Evolutionary conservation across 768 basidiomycete genomes (phyloP).

Genomic region (Leucosporidium creatinivorum): DNA sequence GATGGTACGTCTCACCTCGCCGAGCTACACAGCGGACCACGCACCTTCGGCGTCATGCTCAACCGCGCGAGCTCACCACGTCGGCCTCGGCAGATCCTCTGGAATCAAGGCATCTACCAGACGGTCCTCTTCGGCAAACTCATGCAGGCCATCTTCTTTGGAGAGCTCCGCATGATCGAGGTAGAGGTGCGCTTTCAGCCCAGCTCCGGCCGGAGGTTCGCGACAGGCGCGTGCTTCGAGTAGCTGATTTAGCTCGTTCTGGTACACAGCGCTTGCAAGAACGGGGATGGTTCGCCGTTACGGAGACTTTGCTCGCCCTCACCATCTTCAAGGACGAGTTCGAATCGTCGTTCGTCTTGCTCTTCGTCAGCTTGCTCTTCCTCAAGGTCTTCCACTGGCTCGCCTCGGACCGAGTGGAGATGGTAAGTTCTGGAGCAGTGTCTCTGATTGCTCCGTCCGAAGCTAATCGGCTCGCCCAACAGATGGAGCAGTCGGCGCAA

Average conservation of each 20-base stretch:
- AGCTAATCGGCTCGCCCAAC: neutral
- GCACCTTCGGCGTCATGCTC: neutral
- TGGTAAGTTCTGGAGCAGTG: conserved; percentile 63
- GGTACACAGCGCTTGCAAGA: conserved; percentile 76
- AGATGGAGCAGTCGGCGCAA: conserved; percentile 98
- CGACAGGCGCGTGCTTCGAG: neutral
- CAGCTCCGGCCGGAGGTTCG: neutral
- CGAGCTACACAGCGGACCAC: neutral
- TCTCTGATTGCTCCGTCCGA: too few species aligned
- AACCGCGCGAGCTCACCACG: neutral
- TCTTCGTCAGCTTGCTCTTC: conserved; percentile 91
- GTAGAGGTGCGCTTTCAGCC: conserved; percentile 61
- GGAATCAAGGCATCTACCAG: conserved; percentile 78
- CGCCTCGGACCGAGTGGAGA: conserved; percentile 88
- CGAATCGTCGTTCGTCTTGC: conserved; percentile 80
- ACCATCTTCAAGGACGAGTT: conserved; percentile 97
- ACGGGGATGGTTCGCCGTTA: conserved; percentile 93
- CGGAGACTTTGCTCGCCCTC: conserved; percentile 89
- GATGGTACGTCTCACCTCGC: conserved; percentile 54
- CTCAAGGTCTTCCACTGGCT: conserved; percentile 99
- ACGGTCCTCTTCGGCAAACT: conserved; percentile 67
- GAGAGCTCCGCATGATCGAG: conserved; percentile 73
- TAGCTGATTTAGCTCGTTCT: neutral
- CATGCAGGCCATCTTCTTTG: conserved; percentile 85
- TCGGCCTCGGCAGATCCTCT: conserved; percentile 57